A percentile compares a stretch with the other conserved stretches of the same genome.
These are phyloP conservation scores for Thalassiosira profunda DNA, from an alignment of 108 stramenopile species.

Conservation along the genomic window DNA sequence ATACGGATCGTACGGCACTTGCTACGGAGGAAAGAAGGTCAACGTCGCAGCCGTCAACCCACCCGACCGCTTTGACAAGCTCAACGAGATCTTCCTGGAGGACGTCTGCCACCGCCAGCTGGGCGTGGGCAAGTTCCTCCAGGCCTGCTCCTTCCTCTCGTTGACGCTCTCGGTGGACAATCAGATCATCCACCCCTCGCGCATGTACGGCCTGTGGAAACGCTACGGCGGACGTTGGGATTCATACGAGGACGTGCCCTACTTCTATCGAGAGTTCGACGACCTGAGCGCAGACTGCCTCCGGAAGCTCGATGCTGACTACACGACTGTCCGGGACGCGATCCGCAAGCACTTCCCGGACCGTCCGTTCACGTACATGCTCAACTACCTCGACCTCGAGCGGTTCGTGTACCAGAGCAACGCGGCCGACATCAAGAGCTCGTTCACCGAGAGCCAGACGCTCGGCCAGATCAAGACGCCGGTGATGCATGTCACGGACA, in stretches of 20 bases:
- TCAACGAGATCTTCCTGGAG: constrained; percentile 47
- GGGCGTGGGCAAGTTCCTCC: constrained; percentile 43
- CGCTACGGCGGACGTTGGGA: constrained; percentile 49
- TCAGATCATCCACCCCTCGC: constrained; percentile 58
- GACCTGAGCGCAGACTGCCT: constrained; percentile 44
- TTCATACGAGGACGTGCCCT: constrained; percentile 39
- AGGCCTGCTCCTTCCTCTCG: constrained; percentile 52
- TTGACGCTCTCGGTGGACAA: constrained; percentile 57
- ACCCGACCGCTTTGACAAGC: constrained; percentile 29
- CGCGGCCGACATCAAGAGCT: constrained; percentile 39
- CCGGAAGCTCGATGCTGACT: constrained; percentile 43
- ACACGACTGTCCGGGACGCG: constrained; percentile 40
- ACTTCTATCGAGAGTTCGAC: constrained; percentile 60
- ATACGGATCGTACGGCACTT: constrained; percentile 38
- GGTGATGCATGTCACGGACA: constrained; percentile 14
- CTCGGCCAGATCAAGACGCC: constrained; percentile 57
- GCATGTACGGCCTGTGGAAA: constrained; percentile 62
- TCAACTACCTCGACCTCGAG: constrained; percentile 53
- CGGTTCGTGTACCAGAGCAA: constrained; percentile 38
- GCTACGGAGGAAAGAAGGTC: constrained; percentile 44
- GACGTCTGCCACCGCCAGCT: constrained; percentile 31
- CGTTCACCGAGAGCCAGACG: constrained; percentile 45
- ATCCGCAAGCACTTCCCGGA: constrained; percentile 43
- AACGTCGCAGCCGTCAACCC: constrained; percentile 53
- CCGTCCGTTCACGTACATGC: constrained; percentile 52